Conservation (phyloP, 2,329 filamentous ascomycete species). For the Claviceps africana region DNA sequence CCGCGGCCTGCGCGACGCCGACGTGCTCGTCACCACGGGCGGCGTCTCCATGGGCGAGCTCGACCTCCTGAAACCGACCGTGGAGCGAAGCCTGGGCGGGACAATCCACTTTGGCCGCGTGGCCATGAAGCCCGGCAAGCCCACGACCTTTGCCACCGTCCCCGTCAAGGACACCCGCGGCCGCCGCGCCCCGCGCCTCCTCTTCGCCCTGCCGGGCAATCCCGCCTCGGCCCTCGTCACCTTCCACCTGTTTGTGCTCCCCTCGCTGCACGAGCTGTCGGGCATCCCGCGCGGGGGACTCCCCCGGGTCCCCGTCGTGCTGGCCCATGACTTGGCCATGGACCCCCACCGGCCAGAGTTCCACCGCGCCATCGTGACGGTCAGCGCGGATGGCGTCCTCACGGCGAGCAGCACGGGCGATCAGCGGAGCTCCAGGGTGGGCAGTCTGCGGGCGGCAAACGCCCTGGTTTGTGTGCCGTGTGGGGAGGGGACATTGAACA, state of each 20-base stretch:
- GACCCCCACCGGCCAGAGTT: constrained; percentile 82
- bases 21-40: constrained; percentile 81
- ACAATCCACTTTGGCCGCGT: constrained; percentile 95
- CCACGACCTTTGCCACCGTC: constrained; percentile 89
- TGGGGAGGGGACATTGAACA: constrained; percentile 47
- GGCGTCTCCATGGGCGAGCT: constrained; percentile 97
- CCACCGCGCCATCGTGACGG: constrained; percentile 65
- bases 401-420: constrained; percentile 72
- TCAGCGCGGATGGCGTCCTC: constrained; percentile 51
- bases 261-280: constrained; percentile 62
- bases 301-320: constrained; percentile 53
- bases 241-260: constrained; percentile 86
- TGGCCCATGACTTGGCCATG: constrained; percentile 59
- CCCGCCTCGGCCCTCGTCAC: constrained; percentile 88
- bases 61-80: constrained; percentile 89
- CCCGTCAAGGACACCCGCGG: constrained; percentile 48
- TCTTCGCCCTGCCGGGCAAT: constrained; percentile 90
- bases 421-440: constrained; percentile 79
- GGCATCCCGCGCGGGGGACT: constrained; percentile 57
- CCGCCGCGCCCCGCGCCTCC: constrained; percentile 47
- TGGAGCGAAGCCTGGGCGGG: constrained; percentile 78
- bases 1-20: constrained; percentile 56
- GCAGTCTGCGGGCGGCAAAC: constrained; percentile 80
- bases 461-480: constrained; percentile 64
- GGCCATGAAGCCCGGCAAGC: constrained; percentile 95